Conservation (phyloP, 2,329 filamentous ascomycete genomes). For the Cyphellophora europaea region DNA sequence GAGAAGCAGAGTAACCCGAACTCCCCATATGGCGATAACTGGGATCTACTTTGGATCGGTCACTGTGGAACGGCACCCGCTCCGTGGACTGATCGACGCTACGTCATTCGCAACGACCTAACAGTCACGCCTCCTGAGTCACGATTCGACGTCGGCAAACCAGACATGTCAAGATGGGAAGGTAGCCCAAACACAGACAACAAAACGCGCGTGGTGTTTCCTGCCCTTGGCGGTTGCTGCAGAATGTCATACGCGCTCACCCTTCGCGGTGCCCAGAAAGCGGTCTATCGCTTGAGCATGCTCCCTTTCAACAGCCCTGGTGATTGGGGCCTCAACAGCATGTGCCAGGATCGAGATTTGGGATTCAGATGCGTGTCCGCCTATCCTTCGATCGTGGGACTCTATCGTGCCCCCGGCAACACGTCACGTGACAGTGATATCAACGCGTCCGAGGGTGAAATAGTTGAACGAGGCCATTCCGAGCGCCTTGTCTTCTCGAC, state of each 20-base stretch:
- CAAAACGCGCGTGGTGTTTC: background rate
- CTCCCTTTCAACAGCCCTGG: slow-evolving; percentile 1
- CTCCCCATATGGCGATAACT: slow-evolving; percentile 37
- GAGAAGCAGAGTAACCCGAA: background rate
- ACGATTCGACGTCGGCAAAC: background rate
- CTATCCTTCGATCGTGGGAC: slow-evolving; percentile 12
- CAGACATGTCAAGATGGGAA: background rate
- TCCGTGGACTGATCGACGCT: background rate
- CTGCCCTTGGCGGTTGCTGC: background rate
- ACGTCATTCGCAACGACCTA: background rate
- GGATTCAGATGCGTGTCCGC: slow-evolving; percentile 11
- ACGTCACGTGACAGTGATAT: slow-evolving; percentile 14
- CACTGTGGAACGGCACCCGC: slow-evolving; percentile 28
- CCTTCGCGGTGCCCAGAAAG: slow-evolving; percentile 2
- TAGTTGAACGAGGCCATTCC: slow-evolving; percentile 8
- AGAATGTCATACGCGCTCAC: slow-evolving; percentile 1
- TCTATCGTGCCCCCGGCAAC: slow-evolving; percentile 11
- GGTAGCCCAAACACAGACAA: background rate
- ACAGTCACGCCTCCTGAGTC: background rate
- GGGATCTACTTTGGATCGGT: slow-evolving; percentile 45
- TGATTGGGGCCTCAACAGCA: slow-evolving; percentile 7
- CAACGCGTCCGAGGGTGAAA: slow-evolving; percentile 6
- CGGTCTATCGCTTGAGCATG: slow-evolving; percentile 3
- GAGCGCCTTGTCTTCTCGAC: slow-evolving; percentile 13
- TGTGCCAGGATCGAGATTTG: slow-evolving; percentile 11